Evolutionary conservation across 345 rosid species (phyloP).

Genomic region (Populus tremula): DNA sequence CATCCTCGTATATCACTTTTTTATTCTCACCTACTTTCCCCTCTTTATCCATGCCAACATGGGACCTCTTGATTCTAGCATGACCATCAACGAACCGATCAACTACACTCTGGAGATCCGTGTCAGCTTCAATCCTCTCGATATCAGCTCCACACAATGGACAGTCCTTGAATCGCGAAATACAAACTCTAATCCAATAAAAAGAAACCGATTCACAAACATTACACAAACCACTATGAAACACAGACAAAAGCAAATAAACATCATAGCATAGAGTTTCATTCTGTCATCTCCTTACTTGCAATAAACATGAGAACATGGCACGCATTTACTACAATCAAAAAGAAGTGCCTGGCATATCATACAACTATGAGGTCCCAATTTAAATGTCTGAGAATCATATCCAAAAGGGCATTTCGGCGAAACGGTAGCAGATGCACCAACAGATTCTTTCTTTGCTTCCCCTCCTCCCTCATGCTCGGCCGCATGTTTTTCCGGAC

Average conservation of each 20-base stretch:
- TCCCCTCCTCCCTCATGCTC: constrained; percentile 27
- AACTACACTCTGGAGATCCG: constrained; percentile 66
- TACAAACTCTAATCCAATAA: constrained; percentile 47
- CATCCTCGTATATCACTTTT: constrained; percentile 79
- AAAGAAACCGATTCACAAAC: neutral
- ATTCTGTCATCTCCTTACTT: constrained; percentile 43
- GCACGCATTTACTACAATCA: constrained; percentile 71
- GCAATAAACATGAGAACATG: constrained; percentile 88
- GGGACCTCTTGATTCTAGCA: constrained; percentile 87
- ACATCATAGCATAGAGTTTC: neutral
- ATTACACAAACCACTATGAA: neutral
- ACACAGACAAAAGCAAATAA: constrained; percentile 5
- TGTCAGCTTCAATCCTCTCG: constrained; percentile 69
- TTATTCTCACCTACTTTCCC: constrained; percentile 42
- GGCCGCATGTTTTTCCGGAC: constrained; percentile 27
- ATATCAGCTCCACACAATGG: constrained; percentile 97
- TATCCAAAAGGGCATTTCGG: constrained; percentile 94
- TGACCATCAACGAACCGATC: constrained; percentile 93
- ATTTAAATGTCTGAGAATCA: constrained; percentile 82
- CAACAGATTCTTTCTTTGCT: constrained; percentile 35
- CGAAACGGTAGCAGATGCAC: constrained; percentile 38
- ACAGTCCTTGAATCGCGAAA: constrained; percentile 80
- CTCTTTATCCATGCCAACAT: constrained; percentile 43
- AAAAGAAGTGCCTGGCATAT: constrained; percentile 87
- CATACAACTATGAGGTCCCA: constrained; percentile 95